A percentile compares a stretch with the other conserved stretches of the same genome.
phyloP scores from a whole-genome alignment of 2,329 filamentous ascomycete genomes.

The Hymenoscyphus occultus region DNA sequence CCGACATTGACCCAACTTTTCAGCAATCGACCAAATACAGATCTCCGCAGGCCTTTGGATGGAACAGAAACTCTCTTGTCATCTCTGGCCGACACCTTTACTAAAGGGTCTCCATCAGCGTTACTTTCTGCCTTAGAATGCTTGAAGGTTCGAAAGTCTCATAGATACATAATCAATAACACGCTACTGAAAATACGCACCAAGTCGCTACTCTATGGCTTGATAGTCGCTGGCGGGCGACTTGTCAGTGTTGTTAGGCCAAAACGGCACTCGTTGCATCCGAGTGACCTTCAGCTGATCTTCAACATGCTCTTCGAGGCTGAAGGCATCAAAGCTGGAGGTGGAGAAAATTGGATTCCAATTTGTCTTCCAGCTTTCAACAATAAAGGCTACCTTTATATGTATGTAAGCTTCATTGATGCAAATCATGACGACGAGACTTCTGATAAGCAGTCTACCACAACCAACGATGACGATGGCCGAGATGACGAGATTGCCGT shows the following conservation, averaged over 20 bases:
- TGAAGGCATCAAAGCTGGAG: constrained; percentile 83
- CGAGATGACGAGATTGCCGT: constrained; percentile 81
- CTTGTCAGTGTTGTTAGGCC: constrained; percentile 94
- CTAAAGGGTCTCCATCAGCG: constrained; percentile 83
- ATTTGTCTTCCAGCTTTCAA: constrained; percentile 96
- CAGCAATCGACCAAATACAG: constrained; percentile 85
- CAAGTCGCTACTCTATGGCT: constrained; percentile 80
- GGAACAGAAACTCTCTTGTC: constrained; percentile 90
- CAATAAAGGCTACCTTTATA: constrained; percentile 93
- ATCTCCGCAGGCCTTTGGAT: constrained; percentile 83
- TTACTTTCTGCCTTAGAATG: constrained; percentile 90
- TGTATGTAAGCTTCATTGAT: constrained; percentile 97
- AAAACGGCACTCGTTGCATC: constrained; percentile 91
- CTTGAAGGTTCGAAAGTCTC: constrained; percentile 83
- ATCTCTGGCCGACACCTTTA: constrained; percentile 91
- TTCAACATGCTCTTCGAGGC: constrained; percentile 99
- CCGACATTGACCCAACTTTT: constrained; percentile 86
- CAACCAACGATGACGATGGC: constrained; percentile 61
- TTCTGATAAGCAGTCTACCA: constrained; percentile 55
- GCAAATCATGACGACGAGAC: constrained; percentile 42
- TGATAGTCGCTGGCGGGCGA: constrained; percentile 87
- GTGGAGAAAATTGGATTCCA: constrained; percentile 96
- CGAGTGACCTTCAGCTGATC: constrained; percentile 90
- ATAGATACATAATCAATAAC: constrained; percentile 82
- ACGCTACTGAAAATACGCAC: constrained; percentile 76